Base-by-base conservation (phyloP, 768 basidiomycete genomes). In the Coprinopsis strossmayeri region DNA sequence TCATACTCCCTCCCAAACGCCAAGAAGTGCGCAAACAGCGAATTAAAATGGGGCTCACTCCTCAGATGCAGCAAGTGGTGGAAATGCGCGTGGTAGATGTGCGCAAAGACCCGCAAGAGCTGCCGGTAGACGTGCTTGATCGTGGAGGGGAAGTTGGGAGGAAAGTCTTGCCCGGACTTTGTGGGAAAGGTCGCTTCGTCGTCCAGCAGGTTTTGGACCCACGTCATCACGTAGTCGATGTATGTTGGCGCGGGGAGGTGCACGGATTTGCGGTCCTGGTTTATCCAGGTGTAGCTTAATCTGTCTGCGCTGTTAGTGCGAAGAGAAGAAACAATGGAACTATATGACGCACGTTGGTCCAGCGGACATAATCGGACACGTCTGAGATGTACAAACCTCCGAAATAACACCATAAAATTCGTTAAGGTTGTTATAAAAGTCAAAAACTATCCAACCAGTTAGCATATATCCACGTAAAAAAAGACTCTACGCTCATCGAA, bases 141-240 rank as follows among this genome's bases (percentile, higher is more conserved):
- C 11, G 92, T 93, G 9, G 86, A 79, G 1, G 95, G 91, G 72
- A 98, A 98, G 44, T 78, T 79, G 34, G 78, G 80, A 42, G 91
- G 84, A 67, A 97, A 97, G 35, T 89, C 78, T 45, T 88, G 87
- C 39, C 90, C 91, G 44, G 88, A 83, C 69, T 96, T 97, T 20
- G 95, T 97, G 5, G 95, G 95, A 70, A 97, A 97, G 30, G 85
- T 81, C 51, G 71, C 77, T 58, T 96, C 92, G 68, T 98, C 94
- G 60, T 97, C 91, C 28, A 98, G 76, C 26, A 96, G 73, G 60
- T 94, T 94, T 63, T 98, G 95, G 3, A 96, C 79, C 91, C 94
- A 97, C 17, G 94, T 93, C 88, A 97, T 93, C 48, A 98, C 95
- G 63, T 95, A 97, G 73, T 98, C 96, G 54, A 97, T 92, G 68